A percentile compares a stretch with the other conserved stretches of the same genome.
Conservation (phyloP, 805 yeast species). For the Saccharomycopsis malanga region DNA sequence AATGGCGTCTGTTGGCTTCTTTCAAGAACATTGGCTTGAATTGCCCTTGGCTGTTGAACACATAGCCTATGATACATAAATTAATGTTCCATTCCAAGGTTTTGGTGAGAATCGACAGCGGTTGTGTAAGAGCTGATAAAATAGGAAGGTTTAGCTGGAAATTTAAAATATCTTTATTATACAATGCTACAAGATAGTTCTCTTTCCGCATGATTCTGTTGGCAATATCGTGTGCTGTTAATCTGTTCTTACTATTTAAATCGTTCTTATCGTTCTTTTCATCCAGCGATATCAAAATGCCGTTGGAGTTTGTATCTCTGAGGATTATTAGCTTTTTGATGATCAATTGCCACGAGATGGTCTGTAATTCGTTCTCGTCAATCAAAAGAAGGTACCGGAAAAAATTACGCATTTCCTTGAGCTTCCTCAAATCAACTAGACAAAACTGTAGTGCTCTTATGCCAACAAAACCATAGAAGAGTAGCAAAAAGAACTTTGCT, state of each 20-base stretch:
- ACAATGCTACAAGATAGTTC: slow-evolving; percentile 84
- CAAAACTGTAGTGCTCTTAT: slow-evolving; percentile 49
- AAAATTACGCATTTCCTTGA: slow-evolving; percentile 70
- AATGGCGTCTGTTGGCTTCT: slow-evolving; percentile 56
- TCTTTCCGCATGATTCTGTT: slow-evolving; percentile 94
- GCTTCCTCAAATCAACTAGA: slow-evolving; percentile 54
- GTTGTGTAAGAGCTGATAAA: slow-evolving; percentile 25
- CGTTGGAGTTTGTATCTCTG: slow-evolving; percentile 67
- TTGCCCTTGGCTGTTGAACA: slow-evolving; percentile 79
- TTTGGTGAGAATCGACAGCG: slow-evolving; percentile 52
- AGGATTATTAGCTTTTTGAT: slow-evolving; percentile 68
- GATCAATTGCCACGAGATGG: slow-evolving; percentile 87
- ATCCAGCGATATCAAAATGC: slow-evolving; percentile 34
- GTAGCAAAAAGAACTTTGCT: slow-evolving; percentile 26
- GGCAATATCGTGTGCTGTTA: slow-evolving; percentile 92
- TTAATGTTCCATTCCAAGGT: slow-evolving; percentile 94
- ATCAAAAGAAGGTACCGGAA: slow-evolving; percentile 66
- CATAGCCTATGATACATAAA: slow-evolving; percentile 78
- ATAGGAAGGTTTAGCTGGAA: slow-evolving; percentile 50
- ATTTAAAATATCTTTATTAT: slow-evolving; percentile 70
- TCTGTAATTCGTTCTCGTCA: slow-evolving; percentile 77
- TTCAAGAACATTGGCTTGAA: slow-evolving; percentile 63
- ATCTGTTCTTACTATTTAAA: slow-evolving; percentile 59
- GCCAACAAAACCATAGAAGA: slow-evolving; percentile 33
- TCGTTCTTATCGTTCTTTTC: slow-evolving; percentile 32